A percentile compares a stretch with the other conserved stretches of the same genome.
Conservation (phyloP, 805 yeast species). For the Myxozyma melibiosi region DNA sequence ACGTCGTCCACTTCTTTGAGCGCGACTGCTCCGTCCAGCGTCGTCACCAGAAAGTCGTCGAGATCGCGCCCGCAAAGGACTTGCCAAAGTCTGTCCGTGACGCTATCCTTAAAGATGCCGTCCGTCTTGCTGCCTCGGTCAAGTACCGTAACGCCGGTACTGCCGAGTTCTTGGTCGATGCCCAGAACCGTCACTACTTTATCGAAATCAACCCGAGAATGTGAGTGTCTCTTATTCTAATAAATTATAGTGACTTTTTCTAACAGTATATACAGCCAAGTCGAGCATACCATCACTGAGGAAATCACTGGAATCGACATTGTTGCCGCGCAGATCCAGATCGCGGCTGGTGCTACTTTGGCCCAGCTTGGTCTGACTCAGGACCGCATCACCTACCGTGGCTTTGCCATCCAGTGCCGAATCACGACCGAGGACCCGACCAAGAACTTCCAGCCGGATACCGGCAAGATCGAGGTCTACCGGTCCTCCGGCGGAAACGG, state of each 20-base stretch:
- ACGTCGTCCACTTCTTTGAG: slow-evolving; percentile 92
- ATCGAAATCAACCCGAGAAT: slow-evolving; percentile 97
- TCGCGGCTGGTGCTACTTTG: slow-evolving; percentile 96
- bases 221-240: slow-evolving; percentile 1
- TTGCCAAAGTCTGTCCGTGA: slow-evolving; percentile 81
- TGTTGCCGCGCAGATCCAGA: slow-evolving; percentile 98
- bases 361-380: slow-evolving; percentile 90
- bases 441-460: slow-evolving; percentile 96
- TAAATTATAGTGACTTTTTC: too few species aligned
- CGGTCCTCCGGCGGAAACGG: slow-evolving; percentile 99
- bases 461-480: slow-evolving; percentile 97
- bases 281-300: slow-evolving; percentile 98
- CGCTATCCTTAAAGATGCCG: slow-evolving; percentile 93
- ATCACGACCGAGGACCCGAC: slow-evolving; percentile 98
- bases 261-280: slow-evolving; percentile 55
- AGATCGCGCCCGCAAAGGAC: slow-evolving; percentile 95
- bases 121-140: slow-evolving; percentile 82
- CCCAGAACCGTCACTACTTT: slow-evolving; percentile 91
- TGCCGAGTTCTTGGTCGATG: slow-evolving; percentile 94
- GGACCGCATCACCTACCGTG: slow-evolving; percentile 92
- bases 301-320: slow-evolving; percentile 98
- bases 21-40: slow-evolving; percentile 99
- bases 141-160: slow-evolving; percentile 97
- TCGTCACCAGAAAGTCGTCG: slow-evolving; percentile 98
- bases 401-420: slow-evolving; percentile 98